Evolutionary conservation across 2,329 filamentous ascomycete genomes (phyloP), one percentile per base, ranked within the genome.

Genomic region (Paramyrothecium sp.): DNA sequence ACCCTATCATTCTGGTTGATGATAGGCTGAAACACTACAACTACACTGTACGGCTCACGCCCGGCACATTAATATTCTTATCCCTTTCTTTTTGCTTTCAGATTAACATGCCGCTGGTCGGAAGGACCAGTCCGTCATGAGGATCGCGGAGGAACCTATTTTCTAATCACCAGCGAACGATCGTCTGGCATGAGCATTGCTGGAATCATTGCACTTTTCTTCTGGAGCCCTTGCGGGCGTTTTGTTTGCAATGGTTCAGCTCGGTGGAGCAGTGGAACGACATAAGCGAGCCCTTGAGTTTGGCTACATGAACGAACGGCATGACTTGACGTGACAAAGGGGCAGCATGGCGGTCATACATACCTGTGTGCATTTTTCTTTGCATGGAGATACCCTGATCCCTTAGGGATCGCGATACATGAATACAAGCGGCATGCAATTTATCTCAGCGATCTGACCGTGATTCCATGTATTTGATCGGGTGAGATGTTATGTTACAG

Each of bases 301-400:
- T 34, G 41, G 38, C 52, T 50, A 33, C 23, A 12, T 23, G 22
- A 54, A 57, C 4, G 49, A 54, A 38, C 23, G 49, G 10, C 52
- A 41, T 56, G 54, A 57, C 34, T 55, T 54, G 49, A 53, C 49
- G 13, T 44, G 38, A 44, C 38, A 12, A 44, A 44, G n/a, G 38
- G 38, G 26, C 26, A 10, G 26, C 26, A 30, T 30, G 26, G 26
- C 10, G 5, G 10, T 30, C 26, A 30, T 30, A 30, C 26, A 30
- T 30, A 5, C 4, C 26, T 30, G 38, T 44, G 13, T 17, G 13
- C 53, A 64, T 54, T 59, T 57, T 56, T 51, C 57, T 55, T 53
- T 57, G 60, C 64, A 67, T 67, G 66, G 64, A 69, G 67, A 70
- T 70, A 70, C 68, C 68, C 68, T 33, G 51, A 67, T 60, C 63